These are phyloP conservation scores for Diaporthe aspalathi DNA, from an alignment of 2,329 filamentous ascomycete genomes.

Conservation along the genomic window DNA sequence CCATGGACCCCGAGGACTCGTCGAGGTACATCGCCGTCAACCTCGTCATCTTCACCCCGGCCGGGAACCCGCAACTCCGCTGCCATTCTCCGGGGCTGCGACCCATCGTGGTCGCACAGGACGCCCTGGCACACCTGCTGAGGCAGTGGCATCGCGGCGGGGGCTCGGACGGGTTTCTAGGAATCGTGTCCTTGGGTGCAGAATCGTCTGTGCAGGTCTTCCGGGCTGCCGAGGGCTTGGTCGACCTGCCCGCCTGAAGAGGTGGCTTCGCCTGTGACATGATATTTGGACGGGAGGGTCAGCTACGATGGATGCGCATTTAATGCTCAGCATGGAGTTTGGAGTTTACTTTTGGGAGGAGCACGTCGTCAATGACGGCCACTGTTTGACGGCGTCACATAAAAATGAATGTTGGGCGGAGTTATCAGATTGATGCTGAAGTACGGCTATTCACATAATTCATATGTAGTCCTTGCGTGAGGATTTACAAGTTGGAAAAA, in stretches of 20 bases:
- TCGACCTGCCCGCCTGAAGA: not conserved
- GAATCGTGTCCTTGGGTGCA: not conserved
- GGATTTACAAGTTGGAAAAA: too few relatives aligned
- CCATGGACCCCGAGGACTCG: constrained; percentile 4
- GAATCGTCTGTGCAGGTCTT: not conserved
- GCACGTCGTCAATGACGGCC: not conserved
- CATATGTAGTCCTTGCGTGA: too few relatives aligned
- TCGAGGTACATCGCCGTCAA: not conserved
- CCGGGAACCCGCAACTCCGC: not conserved
- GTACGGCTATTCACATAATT: too few relatives aligned
- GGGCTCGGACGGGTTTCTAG: not conserved
- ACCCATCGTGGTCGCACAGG: constrained; percentile 10
- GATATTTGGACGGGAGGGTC: not conserved
- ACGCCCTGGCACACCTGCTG: constrained; percentile 4
- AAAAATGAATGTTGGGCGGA: not conserved
- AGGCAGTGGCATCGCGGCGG: constrained; percentile 4
- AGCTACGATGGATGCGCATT: not conserved
- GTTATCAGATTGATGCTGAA: not conserved
- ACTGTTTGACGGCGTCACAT: not conserved
- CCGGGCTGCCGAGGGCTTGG: constrained; percentile 1
- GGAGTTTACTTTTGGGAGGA: not conserved
- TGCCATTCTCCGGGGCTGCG: not conserved
- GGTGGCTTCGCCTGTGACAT: fast-evolving
- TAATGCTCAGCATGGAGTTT: not conserved
- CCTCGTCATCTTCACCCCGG: not conserved